Evolutionary conservation across 352 stramenopile genomes (phyloP).

Genomic region (Pythium monospermum): DNA sequence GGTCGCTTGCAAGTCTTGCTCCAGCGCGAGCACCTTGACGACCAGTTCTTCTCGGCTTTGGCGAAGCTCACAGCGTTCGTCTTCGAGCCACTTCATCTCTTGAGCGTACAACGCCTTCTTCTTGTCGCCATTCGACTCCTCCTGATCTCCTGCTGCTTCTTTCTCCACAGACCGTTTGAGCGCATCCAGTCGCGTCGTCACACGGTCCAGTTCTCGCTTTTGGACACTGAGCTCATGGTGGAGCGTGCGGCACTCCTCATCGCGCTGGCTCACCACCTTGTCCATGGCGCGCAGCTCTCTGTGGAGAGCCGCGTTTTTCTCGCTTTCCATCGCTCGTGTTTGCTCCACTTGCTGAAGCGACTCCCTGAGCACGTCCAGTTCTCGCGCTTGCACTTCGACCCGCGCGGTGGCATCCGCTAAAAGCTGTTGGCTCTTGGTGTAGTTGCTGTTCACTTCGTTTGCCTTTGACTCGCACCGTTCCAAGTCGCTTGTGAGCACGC

Average conservation of each 20-base stretch:
- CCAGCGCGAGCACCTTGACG: slow-evolving; percentile 47
- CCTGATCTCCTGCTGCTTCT: no score
- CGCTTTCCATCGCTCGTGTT: slow-evolving; percentile 38
- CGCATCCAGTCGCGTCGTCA: slow-evolving; percentile 19
- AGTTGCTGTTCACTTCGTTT: slow-evolving; percentile 32
- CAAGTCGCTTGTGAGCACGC: slow-evolving; percentile 55
- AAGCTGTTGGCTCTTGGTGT: slow-evolving; percentile 39
- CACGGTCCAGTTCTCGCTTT: slow-evolving; percentile 50
- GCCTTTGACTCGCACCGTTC: slow-evolving; percentile 49
- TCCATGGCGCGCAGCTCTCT: slow-evolving; percentile 68
- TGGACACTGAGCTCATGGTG: slow-evolving; percentile 51
- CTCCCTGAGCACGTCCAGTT: slow-evolving; percentile 56
- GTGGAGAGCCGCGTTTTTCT: slow-evolving; percentile 72
- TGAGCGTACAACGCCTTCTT: slow-evolving; percentile 39
- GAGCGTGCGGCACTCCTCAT: slow-evolving; percentile 62
- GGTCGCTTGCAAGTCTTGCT: slow-evolving; percentile 47
- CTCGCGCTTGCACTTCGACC: slow-evolving; percentile 34
- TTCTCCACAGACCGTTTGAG: slow-evolving; percentile 18
- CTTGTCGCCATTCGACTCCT: slow-evolving; percentile 12
- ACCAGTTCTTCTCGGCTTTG: slow-evolving; percentile 52
- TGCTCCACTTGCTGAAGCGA: slow-evolving; percentile 58
- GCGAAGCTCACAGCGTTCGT: slow-evolving; percentile 53
- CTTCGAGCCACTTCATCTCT: slow-evolving; percentile 71
- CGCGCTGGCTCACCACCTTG: slow-evolving; percentile 55
- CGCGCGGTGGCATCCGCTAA: slow-evolving; percentile 33